Conservation (phyloP, 202 grass and related monocot species). For the Cymbopogon flexuosus region DNA sequence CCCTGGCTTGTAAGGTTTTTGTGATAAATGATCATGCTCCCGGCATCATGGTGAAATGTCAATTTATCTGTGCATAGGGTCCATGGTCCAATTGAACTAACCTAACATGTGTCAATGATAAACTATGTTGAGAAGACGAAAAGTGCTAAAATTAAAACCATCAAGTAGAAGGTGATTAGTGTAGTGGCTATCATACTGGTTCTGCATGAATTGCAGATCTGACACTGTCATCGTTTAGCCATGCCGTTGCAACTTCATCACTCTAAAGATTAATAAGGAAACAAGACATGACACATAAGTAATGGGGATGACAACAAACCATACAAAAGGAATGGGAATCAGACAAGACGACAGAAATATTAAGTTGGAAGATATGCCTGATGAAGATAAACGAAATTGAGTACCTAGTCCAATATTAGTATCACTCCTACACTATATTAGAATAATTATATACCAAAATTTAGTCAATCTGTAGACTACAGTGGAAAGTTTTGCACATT, state of each 20-base stretch:
- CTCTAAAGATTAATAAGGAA: conserved; percentile 47
- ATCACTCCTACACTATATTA: background rate
- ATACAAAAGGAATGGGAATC: background rate
- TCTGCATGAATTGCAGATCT: conserved; percentile 88
- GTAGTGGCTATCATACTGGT: conserved; percentile 49
- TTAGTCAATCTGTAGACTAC: background rate
- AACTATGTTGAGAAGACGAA: background rate
- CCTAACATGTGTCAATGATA: conserved; percentile 35
- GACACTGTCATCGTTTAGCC: conserved; percentile 67
- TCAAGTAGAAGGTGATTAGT: background rate
- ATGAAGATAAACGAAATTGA: background rate
- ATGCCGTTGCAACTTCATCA: conserved; percentile 77
- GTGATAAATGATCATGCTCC: conserved; percentile 85
- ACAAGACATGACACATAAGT: background rate
- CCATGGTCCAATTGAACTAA: conserved; percentile 54
- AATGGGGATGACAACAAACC: background rate
- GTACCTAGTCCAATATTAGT: background rate
- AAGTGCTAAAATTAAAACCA: background rate
- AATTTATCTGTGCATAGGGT: conserved; percentile 45
- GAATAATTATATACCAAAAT: background rate
- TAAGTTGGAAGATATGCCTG: background rate
- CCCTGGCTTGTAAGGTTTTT: conserved; percentile 71
- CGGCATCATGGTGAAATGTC: conserved; percentile 55
- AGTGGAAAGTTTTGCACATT: background rate
- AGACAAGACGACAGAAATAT: background rate